Percentiles rank a stretch among this genome's conserved stretches.
Evolutionary conservation across 768 basidiomycete genomes (phyloP).

Genomic region (Hygrocybe coccinea): DNA sequence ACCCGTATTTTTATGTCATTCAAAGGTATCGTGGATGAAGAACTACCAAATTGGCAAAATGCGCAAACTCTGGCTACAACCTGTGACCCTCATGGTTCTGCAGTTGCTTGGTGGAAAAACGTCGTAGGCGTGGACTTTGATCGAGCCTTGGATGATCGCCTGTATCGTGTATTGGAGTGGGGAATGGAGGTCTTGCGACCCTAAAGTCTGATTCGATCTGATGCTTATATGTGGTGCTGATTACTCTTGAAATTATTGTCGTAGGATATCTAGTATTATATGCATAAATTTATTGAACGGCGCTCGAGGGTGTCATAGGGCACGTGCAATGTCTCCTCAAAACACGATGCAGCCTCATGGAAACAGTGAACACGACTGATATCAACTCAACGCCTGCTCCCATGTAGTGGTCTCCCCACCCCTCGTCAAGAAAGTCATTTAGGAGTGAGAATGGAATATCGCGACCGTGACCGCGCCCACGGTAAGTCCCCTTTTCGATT

Average conservation of each 20-base stretch:
- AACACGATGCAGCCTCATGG: not conserved
- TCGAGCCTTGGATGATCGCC: conserved; percentile 19
- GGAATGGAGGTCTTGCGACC: conserved; percentile 36
- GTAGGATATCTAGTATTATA: too few relatives aligned
- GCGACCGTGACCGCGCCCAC: too few relatives aligned
- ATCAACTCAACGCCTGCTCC: not conserved
- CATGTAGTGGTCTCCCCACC: too few relatives aligned
- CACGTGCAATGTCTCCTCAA: not conserved
- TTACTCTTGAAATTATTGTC: too few relatives aligned
- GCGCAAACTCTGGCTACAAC: conserved; percentile 14
- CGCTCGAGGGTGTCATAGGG: too few relatives aligned
- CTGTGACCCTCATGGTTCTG: conserved; percentile 4
- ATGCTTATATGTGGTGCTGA: too few relatives aligned
- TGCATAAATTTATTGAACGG: too few relatives aligned
- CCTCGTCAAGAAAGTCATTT: too few relatives aligned
- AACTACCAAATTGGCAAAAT: conserved; percentile 21
- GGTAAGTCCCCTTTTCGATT: too few relatives aligned
- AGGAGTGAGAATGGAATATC: too few relatives aligned
- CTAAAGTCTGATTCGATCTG: too few relatives aligned
- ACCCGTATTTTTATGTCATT: conserved; percentile 48
- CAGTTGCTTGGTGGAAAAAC: conserved; percentile 27
- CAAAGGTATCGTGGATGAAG: conserved; percentile 29
- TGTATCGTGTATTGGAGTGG: conserved; percentile 45
- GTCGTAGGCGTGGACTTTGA: conserved; percentile 34
- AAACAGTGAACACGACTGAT: not conserved